Base-by-base conservation (phyloP, 2,329 filamentous ascomycete genomes). In the Verticillium isaacii region DNA sequence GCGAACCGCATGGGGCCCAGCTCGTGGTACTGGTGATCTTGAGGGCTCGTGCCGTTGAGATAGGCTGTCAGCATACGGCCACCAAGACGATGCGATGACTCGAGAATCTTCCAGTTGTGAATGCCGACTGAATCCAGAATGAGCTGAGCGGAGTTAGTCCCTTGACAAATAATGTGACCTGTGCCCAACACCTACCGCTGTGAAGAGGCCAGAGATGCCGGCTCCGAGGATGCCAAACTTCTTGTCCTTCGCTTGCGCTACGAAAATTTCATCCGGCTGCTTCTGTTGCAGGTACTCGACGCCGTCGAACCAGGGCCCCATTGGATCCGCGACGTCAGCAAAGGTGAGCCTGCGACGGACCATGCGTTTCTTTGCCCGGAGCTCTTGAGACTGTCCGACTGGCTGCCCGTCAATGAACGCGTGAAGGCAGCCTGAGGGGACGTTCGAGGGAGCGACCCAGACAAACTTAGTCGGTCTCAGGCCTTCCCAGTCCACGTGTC, bases 1-100 rank as follows among this genome's bases (percentile, higher is more conserved):
- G 78, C 77, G 58, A 79, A 76, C 2, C 78, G 73, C 78, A 80
- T 79, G 0, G 77, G 77, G 0, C 78, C 78, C 71, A 80, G 77
- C 62, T 80, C 70, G 54, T 68, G 68, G 56, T 66, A 70, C 73
- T 17, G 75, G 68, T 52, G 62, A 25, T 72, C 69, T 8, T 67
- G 60, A 0, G 66, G 66, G 0, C 36, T 59, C 0, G 75, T 75
- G 52, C 73, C 70, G 62, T 77, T 78, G 4, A 81, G 68, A 59
- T 78, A 80, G 2, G 71, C 68, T 1, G 78, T 80, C 56, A 74
- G 74, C 32, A 81, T 75, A 4, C 78, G 74, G 1, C 78, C 78
- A 0, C 78, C 78, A 1, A 79, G 61, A 4, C 77, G 70, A 2
- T 74, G 67, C 0, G 74, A 74, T 0, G 78, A 77, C 64, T 81